Base-by-base conservation (phyloP, 2,329 filamentous ascomycete genomes). In the Tolypocladium album region DNA sequence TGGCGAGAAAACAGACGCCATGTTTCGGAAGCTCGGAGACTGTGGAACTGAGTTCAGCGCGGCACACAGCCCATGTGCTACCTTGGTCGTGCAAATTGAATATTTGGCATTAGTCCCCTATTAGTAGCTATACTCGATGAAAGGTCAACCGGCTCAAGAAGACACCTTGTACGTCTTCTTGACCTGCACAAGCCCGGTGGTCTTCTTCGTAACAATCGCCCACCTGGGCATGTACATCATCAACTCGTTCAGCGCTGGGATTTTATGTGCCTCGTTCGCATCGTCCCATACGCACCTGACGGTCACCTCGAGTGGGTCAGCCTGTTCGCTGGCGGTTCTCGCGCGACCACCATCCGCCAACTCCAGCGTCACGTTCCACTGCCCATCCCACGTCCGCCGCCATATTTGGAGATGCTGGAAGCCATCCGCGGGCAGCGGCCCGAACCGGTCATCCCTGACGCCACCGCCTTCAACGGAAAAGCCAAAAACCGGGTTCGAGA, bases 251-350 rank as follows among this genome's bases (percentile, higher is more conserved):
- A 93, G 82, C 0, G 92, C 92, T 0, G 93, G 92, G 56, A 97
- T 92, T 1, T 80, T 79, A 4, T 84, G 87, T 2, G 75, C 73
- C 42, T 77, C 75, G 68, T 97, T 97, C 53, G 84, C 86, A 75
- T 99, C 94, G 67, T 88, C 91, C 92, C 92, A 97, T 39, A 89
- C 78, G 73, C 94, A 97, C 20, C 87, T 80, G 1, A 92, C 85
- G 40, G 77, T 81, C 1, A 92, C 89, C 64, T 79, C 80, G 40
- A 91, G 70, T 6, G 62, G 56, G 17, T 67, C 64, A 5, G 61
- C 61, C 47, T 58, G n/a, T 52, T 38, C 20, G 20, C 31, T n/a
- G 31, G 11, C 31, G 2, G 31, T 7, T 22, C 13, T 39, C 8
- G 56, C 27, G 13, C 55, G 56, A 13, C 58, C 55, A 6, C 61